A percentile compares a stretch with the other conserved stretches of the same genome.
Evolutionary conservation across 345 rosid genomes (phyloP).

Genomic region (Trapa incisa): DNA sequence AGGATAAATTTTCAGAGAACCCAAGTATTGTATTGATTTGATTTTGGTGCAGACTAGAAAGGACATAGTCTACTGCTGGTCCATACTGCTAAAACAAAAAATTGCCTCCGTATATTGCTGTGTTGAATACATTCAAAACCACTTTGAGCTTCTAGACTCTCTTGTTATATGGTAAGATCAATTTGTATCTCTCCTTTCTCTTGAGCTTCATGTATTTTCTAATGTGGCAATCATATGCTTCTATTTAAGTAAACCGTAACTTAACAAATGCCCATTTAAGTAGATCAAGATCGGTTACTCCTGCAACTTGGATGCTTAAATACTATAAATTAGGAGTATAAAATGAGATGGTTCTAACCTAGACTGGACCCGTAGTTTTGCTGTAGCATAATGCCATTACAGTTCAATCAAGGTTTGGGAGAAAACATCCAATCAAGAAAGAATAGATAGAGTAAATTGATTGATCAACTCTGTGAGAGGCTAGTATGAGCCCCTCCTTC

Average conservation of each 20-base stretch:
- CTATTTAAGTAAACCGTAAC: background rate
- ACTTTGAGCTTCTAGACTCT: constrained; percentile 74
- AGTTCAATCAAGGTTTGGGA: background rate
- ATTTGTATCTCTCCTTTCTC: background rate
- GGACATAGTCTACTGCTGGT: constrained; percentile 85
- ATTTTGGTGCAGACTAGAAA: constrained; percentile 57
- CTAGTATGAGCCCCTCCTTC: background rate
- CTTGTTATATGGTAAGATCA: constrained; percentile 55
- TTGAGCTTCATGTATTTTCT: background rate
- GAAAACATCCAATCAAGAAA: background rate
- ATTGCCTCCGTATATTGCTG: constrained; percentile 54
- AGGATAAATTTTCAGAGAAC: background rate
- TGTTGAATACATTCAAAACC: constrained; percentile 73
- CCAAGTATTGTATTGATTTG: background rate
- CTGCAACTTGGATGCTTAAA: background rate
- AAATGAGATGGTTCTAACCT: background rate
- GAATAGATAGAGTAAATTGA: background rate
- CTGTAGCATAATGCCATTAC: background rate
- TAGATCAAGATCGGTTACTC: background rate
- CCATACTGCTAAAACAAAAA: constrained; percentile 73
- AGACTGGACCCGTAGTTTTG: background rate
- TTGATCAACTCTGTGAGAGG: background rate
- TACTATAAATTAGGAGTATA: background rate
- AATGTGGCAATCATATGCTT: background rate
- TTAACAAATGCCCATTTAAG: background rate